phyloP scores from a whole-genome alignment of 257 asterid species.

The Catharanthus roseus region DNA sequence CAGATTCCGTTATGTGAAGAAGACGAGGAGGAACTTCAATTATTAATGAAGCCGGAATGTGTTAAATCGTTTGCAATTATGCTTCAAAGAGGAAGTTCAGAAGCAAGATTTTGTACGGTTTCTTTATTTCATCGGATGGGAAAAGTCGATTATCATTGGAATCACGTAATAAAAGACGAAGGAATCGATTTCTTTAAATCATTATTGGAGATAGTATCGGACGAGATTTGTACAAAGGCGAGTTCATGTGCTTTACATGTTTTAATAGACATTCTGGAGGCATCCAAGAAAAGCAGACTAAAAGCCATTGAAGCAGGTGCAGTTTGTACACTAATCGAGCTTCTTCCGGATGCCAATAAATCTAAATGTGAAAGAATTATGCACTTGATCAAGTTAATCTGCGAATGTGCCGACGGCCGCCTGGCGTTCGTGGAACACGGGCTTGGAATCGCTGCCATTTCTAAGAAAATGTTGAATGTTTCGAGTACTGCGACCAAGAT shows the following conservation, averaged over 20 bases:
- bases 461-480: conserved; percentile 54
- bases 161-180: conserved; percentile 36
- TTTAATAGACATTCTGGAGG: conserved; percentile 37
- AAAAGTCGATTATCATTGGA: conserved; percentile 45
- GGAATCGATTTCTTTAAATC: conserved; percentile 78
- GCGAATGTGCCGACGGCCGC: conserved; percentile 85
- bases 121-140: conserved; percentile 46
- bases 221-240: conserved; percentile 49
- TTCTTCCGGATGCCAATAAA: conserved; percentile 59
- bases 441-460: conserved; percentile 62
- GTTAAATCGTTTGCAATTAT: conserved; percentile 53
- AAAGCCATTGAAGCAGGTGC: conserved; percentile 83
- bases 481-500: conserved; percentile 47
- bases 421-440: conserved; percentile 64
- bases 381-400: conserved; percentile 50
- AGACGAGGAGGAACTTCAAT: conserved; percentile 26
- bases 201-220: conserved; percentile 58
- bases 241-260: conserved; percentile 57
- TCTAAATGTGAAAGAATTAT: conserved; percentile 58
- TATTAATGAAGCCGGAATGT: conserved; percentile 46
- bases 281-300: conserved; percentile 56
- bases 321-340: conserved; percentile 57
- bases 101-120: conserved; percentile 53
- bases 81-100: conserved; percentile 69
- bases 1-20: conserved; percentile 35